Base-by-base conservation (phyloP, 108 stramenopile species). In the Cyclostephanos tholiformis region DNA sequence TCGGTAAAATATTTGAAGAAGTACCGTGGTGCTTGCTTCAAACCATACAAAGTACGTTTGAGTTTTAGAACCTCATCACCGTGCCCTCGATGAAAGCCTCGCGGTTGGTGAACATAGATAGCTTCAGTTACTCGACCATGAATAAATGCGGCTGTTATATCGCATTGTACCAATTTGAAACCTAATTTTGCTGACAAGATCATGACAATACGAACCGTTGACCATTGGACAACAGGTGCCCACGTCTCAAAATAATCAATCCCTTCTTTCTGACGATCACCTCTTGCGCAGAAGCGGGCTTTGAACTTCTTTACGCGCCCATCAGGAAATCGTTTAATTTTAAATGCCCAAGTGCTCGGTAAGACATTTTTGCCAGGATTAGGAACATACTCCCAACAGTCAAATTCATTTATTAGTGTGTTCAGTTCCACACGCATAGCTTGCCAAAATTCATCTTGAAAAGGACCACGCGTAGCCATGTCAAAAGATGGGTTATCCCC, bases 61-160 rank as follows among this genome's bases (percentile, higher is more conserved):
- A 51, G 50, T 17, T 20, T 17, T 4, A 51, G 50, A 9, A 51
- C 50, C 4, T 51, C 19, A 20, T 51, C 8, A 4, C 20, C 50
- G 8, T 20, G 17, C 50, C 7, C 10, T 4, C 7, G 4, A 8
- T 4, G n/a, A n/a, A n/a, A n/a, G n/a, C n/a, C n/a, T n/a, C n/a
- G n/a, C n/a, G n/a, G n/a, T n/a, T n/a, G n/a, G 17, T 51, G 50
- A 20, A 51, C 50, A 20, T 51, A 51, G 50, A 51, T 51, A 20
- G 50, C 10, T 20, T 51, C 50, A 36, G 36, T 36, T 6, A 36
- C 36, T 36, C 6, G 36, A 4, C 3, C 20, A 4, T 51, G 50
- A 4, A 20, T 17, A 10, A 20, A 51, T 17, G 50, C 17, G 10
- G 50, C 50, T 8, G 50, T 51, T 7, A 4, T 51, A 9, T 4